phyloP scores from a whole-genome alignment of 305 asterid species.

The Fraxinus greggii region DNA sequence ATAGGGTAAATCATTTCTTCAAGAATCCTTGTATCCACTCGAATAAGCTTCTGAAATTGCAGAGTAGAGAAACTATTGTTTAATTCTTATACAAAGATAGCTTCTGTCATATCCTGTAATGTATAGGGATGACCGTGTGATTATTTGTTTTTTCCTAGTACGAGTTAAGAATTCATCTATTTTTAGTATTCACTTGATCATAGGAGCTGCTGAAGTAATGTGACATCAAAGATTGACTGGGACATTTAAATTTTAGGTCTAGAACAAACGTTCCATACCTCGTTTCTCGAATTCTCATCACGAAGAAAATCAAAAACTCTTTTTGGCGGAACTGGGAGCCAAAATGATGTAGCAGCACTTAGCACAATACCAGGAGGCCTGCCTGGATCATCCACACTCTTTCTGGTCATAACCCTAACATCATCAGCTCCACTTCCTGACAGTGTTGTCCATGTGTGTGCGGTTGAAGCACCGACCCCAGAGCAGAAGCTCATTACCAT shows the following conservation, averaged over 20 bases:
- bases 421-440: conserved; percentile 94
- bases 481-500: conserved; percentile 95
- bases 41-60: background rate
- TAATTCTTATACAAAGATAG: background rate
- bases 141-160: background rate
- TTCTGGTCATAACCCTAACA: conserved; percentile 88
- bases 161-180: background rate
- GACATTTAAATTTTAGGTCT: background rate
- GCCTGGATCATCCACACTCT: conserved; percentile 94
- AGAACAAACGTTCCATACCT: conserved; percentile 41
- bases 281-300: conserved; percentile 82
- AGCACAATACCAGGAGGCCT: conserved; percentile 96
- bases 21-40: background rate
- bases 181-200: background rate
- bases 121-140: background rate
- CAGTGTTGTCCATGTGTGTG: conserved; percentile 88
- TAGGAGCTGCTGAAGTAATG: background rate
- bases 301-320: conserved; percentile 78
- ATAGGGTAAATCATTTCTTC: background rate
- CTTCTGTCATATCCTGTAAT: background rate
- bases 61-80: background rate
- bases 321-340: conserved; percentile 87
- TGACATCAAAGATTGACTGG: background rate
- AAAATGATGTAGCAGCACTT: conserved; percentile 95
- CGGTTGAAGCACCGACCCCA: conserved; percentile 95